Percentiles rank a stretch among this genome's conserved stretches.
These are phyloP conservation scores for Melaleuca quinquenervia DNA, from an alignment of 345 rosid species.

Conservation along the genomic window DNA sequence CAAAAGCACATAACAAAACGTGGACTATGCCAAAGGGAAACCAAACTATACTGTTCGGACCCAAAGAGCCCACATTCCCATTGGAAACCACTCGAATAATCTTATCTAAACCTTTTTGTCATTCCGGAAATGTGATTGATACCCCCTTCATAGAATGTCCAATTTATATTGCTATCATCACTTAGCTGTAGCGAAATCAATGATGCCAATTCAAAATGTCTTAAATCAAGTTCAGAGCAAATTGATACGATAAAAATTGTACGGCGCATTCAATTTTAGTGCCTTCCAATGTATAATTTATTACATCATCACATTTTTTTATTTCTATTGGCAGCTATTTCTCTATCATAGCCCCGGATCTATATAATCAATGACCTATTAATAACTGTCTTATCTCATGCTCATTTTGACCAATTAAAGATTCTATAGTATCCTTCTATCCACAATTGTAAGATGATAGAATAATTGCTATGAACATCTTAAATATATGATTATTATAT, in stretches of 20 bases:
- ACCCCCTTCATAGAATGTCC: background rate
- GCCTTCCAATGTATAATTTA: background rate
- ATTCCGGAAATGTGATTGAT: background rate
- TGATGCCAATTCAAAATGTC: background rate
- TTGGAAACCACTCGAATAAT: background rate
- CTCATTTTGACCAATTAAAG: background rate
- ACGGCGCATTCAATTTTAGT: background rate
- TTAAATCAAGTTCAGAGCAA: background rate
- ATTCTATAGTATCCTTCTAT: background rate
- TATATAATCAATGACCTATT: background rate
- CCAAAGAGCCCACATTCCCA: background rate
- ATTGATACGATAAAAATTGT: background rate
- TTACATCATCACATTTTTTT: background rate
- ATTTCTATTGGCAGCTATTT: background rate
- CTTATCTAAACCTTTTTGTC: background rate
- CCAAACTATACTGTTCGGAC: background rate
- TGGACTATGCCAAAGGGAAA: background rate
- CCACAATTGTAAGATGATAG: no score
- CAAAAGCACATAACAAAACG: background rate
- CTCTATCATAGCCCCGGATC: background rate
- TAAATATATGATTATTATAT: no score
- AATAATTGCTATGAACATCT: no score
- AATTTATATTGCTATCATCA: background rate
- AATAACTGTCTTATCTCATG: background rate
- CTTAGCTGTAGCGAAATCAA: background rate